Conservation (phyloP, 2,329 filamentous ascomycete species). For the Hypoxylon sp. region DNA sequence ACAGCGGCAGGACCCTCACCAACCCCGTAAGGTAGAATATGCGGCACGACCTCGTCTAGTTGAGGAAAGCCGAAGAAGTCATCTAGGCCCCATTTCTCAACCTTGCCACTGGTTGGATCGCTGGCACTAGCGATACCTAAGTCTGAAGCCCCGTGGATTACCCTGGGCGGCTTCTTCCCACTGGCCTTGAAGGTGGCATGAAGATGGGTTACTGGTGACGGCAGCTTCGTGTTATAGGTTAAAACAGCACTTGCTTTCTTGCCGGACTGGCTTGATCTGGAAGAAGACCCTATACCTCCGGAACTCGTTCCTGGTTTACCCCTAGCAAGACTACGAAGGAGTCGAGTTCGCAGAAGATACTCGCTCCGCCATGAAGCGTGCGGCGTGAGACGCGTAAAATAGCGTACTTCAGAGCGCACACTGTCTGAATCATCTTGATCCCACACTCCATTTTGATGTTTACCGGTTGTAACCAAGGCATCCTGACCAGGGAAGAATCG, state of each 20-base stretch:
- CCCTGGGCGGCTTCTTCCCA: constrained; percentile 80
- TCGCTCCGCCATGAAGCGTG: constrained; percentile 96
- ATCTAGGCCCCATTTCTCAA: constrained; percentile 85
- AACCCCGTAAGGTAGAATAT: constrained; percentile 81
- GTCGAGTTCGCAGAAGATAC: constrained; percentile 88
- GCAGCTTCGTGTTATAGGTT: constrained; percentile 88
- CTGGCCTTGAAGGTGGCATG: constrained; percentile 80
- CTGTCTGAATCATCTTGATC: constrained; percentile 65
- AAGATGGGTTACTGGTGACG: constrained; percentile 82
- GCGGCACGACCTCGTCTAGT: constrained; percentile 82
- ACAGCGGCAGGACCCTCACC: constrained; percentile 83
- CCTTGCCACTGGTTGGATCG: constrained; percentile 81
- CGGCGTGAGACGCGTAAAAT: constrained; percentile 85
- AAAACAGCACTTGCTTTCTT: constrained; percentile 81
- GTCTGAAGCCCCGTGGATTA: constrained; percentile 87
- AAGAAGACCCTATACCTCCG: constrained; percentile 67
- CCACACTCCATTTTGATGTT: constrained; percentile 58
- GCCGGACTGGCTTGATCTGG: constrained; percentile 65
- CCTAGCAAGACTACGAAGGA: constrained; percentile 83
- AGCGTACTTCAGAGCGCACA: constrained; percentile 79
- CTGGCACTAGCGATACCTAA: constrained; percentile 84
- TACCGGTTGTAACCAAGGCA: constrained; percentile 60
- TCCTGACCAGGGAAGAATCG: constrained; percentile 88
- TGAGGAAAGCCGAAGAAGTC: constrained; percentile 83
- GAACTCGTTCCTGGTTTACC: constrained; percentile 80